Base-by-base conservation (phyloP, 805 yeast genomes). In the Sugiyamaella boreocaroliniensis region DNA sequence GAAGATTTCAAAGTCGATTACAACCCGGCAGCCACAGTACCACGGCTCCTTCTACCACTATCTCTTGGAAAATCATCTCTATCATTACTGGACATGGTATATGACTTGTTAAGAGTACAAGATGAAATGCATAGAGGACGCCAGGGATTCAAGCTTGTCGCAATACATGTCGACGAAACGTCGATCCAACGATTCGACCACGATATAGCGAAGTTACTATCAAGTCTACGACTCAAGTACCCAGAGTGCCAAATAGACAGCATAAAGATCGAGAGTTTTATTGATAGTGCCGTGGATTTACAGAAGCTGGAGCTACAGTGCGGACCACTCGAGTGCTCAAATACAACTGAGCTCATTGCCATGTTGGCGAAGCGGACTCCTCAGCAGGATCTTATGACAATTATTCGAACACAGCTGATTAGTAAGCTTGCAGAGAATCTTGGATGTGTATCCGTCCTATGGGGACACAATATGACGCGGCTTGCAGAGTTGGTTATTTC, bases 381-480 rank as follows among this genome's bases (percentile, higher is more conserved):
- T 2, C 54, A 42, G 48, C 58, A 41, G 44, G 57, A 54, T 50
- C 54, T 29, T 45, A 56, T 45, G 49, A 49, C 18, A 7, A 50
- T 34, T 19, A 49, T 11, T 42, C 47, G 2, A 54, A 63, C 4
- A 70, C 74, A 2, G 57, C 81, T 2, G 48, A 80, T 29, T 55
- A 63, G 0, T 50, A 61, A 64, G 1, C 76, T 77, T 61, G 76
- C 56, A 55, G 58, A 60, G 5, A 66, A 69, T 11, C 67, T 71
- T 14, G 62, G 67, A 0, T 77, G 82, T 59, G 71, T 76, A n/a
- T 75, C 86, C n/a, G 70, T 88, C 2, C 48, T 89, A 8, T 80
- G 81, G 71, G 88, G 92, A 1, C 86, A 83, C 62, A 81, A 86
- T 26, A 86, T 88, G 95, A 86, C 96, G 0, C 76, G 82, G 43